Evolutionary conservation across 2,329 filamentous ascomycete genomes (phyloP).

Genomic region (Calonectria ilicicola): DNA sequence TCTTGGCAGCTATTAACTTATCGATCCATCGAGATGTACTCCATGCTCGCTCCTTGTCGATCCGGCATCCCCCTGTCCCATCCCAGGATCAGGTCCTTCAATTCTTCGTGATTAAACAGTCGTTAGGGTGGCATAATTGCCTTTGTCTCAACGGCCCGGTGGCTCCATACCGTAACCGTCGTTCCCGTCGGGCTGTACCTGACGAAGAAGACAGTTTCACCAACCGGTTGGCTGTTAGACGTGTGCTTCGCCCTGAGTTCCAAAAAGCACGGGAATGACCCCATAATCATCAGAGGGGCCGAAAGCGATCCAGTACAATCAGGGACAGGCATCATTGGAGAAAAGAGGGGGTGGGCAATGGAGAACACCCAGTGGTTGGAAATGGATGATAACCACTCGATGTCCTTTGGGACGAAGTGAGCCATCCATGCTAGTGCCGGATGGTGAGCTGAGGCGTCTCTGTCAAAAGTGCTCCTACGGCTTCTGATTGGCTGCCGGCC

Average conservation of each 20-base stretch:
- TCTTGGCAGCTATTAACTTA: conserved; percentile 2
- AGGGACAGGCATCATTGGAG: conserved; percentile 24
- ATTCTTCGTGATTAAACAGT: conserved; percentile 4
- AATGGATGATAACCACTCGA: conserved; percentile 39
- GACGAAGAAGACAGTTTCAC: conserved; percentile 36
- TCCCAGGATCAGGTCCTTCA: not conserved
- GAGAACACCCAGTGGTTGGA: conserved; percentile 35
- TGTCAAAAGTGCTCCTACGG: conserved; percentile 43
- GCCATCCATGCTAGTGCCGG: conserved; percentile 47
- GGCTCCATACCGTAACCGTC: conserved; percentile 40
- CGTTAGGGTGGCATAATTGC: conserved; percentile 31
- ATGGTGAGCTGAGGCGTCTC: conserved; percentile 50
- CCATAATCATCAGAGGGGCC: conserved; percentile 41
- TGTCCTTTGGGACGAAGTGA: conserved; percentile 36
- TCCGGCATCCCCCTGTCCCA: not conserved
- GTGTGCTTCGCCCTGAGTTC: conserved; percentile 28
- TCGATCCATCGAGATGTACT: conserved; percentile 19
- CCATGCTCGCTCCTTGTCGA: conserved; percentile 1
- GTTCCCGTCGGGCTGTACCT: conserved; percentile 37
- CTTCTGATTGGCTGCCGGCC: conserved; percentile 45
- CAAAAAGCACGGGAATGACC: conserved; percentile 37
- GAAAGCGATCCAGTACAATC: conserved; percentile 32
- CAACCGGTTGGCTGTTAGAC: conserved; percentile 45
- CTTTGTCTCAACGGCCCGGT: conserved; percentile 36
- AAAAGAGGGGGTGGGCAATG: conserved; percentile 21